These are phyloP conservation scores for Ochetophila trinervis DNA, from an alignment of 306 rosid species.

Conservation along the genomic window DNA sequence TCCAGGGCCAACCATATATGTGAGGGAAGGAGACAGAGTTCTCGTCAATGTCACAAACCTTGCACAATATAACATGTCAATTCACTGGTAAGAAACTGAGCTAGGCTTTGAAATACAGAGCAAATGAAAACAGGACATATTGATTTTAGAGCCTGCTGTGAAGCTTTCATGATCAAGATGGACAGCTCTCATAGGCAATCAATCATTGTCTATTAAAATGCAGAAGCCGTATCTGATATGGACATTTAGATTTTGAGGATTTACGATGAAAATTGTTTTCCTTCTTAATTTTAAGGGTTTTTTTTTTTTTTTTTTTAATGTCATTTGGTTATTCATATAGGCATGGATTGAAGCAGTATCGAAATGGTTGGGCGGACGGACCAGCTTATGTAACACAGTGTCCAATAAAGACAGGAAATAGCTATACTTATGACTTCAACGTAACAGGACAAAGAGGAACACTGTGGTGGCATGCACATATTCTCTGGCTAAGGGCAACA, in stretches of 20 bases:
- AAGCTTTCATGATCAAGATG: not conserved
- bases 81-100: slow-evolving; percentile 55
- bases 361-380: slow-evolving; percentile 85
- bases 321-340: slow-evolving; percentile 21
- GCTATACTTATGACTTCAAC: slow-evolving; percentile 75
- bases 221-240: too few species aligned
- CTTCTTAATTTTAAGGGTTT: too few species aligned
- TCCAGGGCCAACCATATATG: slow-evolving; percentile 79
- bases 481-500: slow-evolving; percentile 80
- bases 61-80: slow-evolving; percentile 71
- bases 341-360: slow-evolving; percentile 78
- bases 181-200: not conserved
- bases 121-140: not conserved
- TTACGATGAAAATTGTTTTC: too few species aligned
- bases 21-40: slow-evolving; percentile 71
- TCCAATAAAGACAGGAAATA: slow-evolving; percentile 60
- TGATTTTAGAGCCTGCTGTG: too few species aligned
- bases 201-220: not conserved
- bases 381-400: slow-evolving; percentile 83
- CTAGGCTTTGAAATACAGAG: not conserved
- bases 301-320: too few species aligned
- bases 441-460: slow-evolving; percentile 84
- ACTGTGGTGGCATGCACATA: slow-evolving; percentile 90
- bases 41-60: slow-evolving; percentile 72
- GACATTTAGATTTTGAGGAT: too few species aligned